Evolutionary conservation across 2,329 filamentous ascomycete species (phyloP), one percentile per base, ranked within the genome.

Genomic region (Fusarium decemcellulare): DNA sequence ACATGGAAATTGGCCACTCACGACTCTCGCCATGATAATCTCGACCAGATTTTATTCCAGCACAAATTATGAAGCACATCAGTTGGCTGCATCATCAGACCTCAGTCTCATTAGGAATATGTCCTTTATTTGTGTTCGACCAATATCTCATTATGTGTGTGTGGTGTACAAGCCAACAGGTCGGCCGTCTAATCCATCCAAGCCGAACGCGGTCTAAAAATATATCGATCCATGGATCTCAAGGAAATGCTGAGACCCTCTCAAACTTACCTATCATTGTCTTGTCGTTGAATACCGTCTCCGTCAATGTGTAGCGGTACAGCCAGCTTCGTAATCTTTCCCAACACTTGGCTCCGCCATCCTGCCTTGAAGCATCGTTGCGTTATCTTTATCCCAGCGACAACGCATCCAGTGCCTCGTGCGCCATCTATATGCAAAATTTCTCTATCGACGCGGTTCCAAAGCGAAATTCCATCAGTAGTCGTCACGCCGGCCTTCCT

Each of bases 361-460:
- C 56, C 55, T 42, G 54, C 40, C 46, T 51, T 50, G 43, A 18
- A 12, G 34, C 54, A 58, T 64, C 39, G 51, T 47, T 59, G 40
- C 63, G 30, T 37, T 63, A 51, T 65, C 51, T 50, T 61, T 67
- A 64, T 72, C 66, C 70, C 55, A 46, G 50, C 52, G 58, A 59
- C 62, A 66, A 65, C 63, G 61, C 68, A 66, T 59, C 47, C 42
- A 46, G 36, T 62, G 57, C 62, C 52, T 68, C 46, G 52, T 72
- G 64, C 67, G 71, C 78, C 75, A 74, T 82, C 78, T 82, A 81
- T 81, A 81, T 80, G 79, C 78, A 80, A 76, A 75, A 74, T 57
- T 71, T 51, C 63, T 66, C 68, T 76, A 75, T 72, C 63, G 56
- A 71, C 61, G 53, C 43, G 70, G 72, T 63, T 69, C 43, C 64